Evolutionary conservation across 352 stramenopile species (phyloP).

Genomic region (Phytophthora sp.): DNA sequence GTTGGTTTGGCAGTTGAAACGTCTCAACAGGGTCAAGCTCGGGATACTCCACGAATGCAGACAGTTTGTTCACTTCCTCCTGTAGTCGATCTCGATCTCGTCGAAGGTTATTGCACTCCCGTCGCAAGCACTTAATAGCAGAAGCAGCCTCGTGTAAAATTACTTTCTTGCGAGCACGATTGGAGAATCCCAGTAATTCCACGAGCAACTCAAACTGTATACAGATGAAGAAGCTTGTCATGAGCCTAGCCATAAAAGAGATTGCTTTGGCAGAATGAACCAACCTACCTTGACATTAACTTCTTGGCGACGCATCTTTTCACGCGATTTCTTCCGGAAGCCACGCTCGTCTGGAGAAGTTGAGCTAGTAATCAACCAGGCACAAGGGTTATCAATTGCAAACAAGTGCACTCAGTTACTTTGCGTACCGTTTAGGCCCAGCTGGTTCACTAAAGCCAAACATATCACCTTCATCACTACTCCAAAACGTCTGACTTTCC

Average conservation of each 20-base stretch:
- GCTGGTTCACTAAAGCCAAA: conserved; percentile 9
- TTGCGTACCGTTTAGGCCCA: conserved; percentile 38
- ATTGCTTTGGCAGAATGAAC: not conserved
- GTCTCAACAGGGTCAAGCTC: not conserved
- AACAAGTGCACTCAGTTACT: not conserved
- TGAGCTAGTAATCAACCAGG: conserved; percentile 22
- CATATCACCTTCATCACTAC: conserved; percentile 27
- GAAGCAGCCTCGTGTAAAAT: conserved; percentile 64
- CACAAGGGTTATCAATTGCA: not conserved
- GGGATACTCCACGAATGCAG: conserved; percentile 29
- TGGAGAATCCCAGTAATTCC: conserved; percentile 53
- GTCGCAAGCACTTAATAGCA: conserved; percentile 55
- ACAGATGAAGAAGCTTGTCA: too few relatives aligned
- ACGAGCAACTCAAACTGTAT: conserved; percentile 66
- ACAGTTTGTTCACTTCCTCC: conserved; percentile 60
- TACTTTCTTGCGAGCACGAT: conserved; percentile 61
- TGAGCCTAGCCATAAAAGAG: too few relatives aligned
- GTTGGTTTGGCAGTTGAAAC: not conserved
- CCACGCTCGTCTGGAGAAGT: conserved; percentile 50
- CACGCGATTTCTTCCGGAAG: conserved; percentile 67
- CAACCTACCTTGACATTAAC: conserved; percentile 64
- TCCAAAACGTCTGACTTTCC: conserved; percentile 30
- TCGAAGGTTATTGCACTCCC: conserved; percentile 57
- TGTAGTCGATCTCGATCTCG: conserved; percentile 62
- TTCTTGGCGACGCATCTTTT: conserved; percentile 74